phyloP scores from a whole-genome alignment of 148 eudicot species.

The Chenopodium formosanum region DNA sequence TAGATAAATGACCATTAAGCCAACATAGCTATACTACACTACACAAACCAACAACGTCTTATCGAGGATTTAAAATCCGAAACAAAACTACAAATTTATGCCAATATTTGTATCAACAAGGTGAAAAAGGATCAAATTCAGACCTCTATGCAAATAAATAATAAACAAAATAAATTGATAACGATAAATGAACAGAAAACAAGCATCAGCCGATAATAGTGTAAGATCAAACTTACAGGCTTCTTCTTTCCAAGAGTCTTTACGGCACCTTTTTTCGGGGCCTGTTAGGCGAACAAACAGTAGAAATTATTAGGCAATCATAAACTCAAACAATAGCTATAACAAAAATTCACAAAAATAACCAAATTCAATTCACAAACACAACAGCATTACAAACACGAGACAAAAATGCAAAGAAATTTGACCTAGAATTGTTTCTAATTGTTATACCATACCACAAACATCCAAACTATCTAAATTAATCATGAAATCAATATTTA shows the following conservation, averaged over 20 bases:
- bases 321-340: background rate
- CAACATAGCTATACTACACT: too few species aligned
- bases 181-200: background rate
- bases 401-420: too few species aligned
- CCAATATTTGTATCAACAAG: background rate
- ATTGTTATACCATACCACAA: too few species aligned
- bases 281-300: conserved; percentile 25
- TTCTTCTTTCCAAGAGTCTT: conserved; percentile 40
- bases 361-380: background rate
- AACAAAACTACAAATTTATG: too few species aligned
- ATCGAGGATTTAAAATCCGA: too few species aligned
- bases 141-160: background rate
- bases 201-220: background rate
- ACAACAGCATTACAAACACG: too few species aligned
- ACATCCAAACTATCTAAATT: too few species aligned
- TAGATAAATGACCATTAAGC: too few species aligned
- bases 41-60: too few species aligned
- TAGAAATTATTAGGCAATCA: background rate
- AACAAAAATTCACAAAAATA: background rate
- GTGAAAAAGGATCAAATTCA: background rate
- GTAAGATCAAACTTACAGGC: conserved; percentile 24
- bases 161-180: too few species aligned
- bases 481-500: too few species aligned
- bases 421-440: too few species aligned
- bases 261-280: conserved; percentile 38